Conservation (phyloP, 257 asterid species). For the Sherardia arvensis region DNA sequence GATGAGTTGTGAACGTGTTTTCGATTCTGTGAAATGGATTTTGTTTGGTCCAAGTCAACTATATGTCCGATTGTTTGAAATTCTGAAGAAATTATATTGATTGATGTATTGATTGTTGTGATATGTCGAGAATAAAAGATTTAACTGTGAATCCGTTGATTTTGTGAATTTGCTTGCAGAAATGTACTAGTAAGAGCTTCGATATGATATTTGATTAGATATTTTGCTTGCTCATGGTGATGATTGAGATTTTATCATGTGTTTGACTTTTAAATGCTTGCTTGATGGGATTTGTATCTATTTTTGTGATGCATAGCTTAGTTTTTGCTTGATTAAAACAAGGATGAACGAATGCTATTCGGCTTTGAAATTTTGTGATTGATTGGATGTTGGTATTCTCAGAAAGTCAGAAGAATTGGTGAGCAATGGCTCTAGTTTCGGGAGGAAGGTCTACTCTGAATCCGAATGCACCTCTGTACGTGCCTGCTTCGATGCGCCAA, state of each 20-base stretch:
- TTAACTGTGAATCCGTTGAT: neutral
- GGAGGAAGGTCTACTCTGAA: slow-evolving; percentile 68
- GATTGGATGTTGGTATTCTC: neutral
- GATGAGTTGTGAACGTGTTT: neutral
- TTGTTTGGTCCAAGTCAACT: slow-evolving; percentile 6
- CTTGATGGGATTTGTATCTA: no score
- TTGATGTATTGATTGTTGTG: neutral
- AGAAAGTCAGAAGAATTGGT: slow-evolving; percentile 1
- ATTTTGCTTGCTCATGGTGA: neutral
- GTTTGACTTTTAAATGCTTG: no score
- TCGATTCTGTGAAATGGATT: neutral
- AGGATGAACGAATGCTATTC: neutral
- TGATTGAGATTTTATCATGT: neutral
- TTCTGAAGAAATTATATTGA: neutral
- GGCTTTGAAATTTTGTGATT: neutral
- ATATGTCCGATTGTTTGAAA: neutral
- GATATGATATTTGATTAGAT: neutral
- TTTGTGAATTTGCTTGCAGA: neutral
- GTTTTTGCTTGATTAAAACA: no score
- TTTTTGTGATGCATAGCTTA: no score
- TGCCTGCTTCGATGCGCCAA: slow-evolving; percentile 72
- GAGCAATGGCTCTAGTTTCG: slow-evolving; percentile 68
- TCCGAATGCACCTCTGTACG: slow-evolving; percentile 72
- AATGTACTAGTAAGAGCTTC: neutral
- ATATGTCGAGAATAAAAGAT: neutral